Evolutionary conservation across 768 basidiomycete species (phyloP).

Genomic region (Termitomyces sp.): DNA sequence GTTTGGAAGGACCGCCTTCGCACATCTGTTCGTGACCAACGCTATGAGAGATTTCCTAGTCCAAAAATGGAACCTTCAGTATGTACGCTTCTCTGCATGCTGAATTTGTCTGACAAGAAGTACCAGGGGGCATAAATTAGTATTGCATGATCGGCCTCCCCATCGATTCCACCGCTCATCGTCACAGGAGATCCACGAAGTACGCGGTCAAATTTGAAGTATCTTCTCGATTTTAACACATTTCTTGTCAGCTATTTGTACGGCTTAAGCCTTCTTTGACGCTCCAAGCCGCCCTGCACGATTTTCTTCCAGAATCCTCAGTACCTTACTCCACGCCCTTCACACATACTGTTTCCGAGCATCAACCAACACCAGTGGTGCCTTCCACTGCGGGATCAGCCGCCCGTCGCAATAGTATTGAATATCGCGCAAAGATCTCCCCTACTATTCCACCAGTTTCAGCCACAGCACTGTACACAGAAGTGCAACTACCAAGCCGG

Average conservation of each 20-base stretch:
- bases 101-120: not conserved
- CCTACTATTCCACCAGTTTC: slow-evolving; percentile 24
- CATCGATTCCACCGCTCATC: slow-evolving; percentile 73
- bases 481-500: slow-evolving; percentile 42
- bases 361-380: slow-evolving; percentile 15
- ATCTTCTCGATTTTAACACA: not conserved
- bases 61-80: slow-evolving; percentile 77
- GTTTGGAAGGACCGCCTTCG: slow-evolving; percentile 81
- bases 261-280: slow-evolving; percentile 41
- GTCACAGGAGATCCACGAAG: slow-evolving; percentile 75
- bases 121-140: slow-evolving; percentile 69
- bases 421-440: slow-evolving; percentile 14
- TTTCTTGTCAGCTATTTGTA: slow-evolving; percentile 44
- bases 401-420: slow-evolving; percentile 14
- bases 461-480: slow-evolving; percentile 28
- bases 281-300: slow-evolving; percentile 30
- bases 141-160: slow-evolving; percentile 91
- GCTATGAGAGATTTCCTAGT: slow-evolving; percentile 79
- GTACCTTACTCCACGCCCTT: slow-evolving; percentile 62
- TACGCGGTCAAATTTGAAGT: slow-evolving; percentile 27
- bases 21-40: slow-evolving; percentile 89
- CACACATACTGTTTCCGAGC: slow-evolving; percentile 43
- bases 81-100: slow-evolving; percentile 26
- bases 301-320: slow-evolving; percentile 53
- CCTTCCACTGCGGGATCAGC: slow-evolving; percentile 11